Evolutionary conservation across 257 asterid species (phyloP), one percentile per base, ranked within the genome.

Genomic region (Penstemon newberryi): DNA sequence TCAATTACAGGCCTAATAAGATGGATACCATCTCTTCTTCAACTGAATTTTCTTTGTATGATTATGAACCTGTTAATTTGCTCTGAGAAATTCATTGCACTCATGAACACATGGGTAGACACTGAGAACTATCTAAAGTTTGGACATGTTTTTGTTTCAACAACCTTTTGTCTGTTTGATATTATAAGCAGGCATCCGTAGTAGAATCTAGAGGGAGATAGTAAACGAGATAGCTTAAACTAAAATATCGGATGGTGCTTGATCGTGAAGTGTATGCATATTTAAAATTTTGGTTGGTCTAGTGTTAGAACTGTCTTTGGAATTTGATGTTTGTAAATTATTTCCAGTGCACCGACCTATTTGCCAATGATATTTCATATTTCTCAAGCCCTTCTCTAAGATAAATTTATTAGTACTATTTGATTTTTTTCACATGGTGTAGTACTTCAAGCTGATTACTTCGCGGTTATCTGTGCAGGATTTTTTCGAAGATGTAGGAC

Each of bases 401-500:
- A 13, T 4, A 52, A 50, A 25, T 25, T 25, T 25, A 25, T 25
- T 0, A 25, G 33, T 25, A 25, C 44, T 8, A 60, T 62, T 37
- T 52, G 13, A 25, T 63, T 45, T 58, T 68, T 39, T 40, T 58
- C 59, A 43, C 44, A 18, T 63, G 55, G 66, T 53, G 54, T 59
- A 47, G 49, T 53, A 50, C 56, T 49, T 68, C 78, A 68, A 54
- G 69, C 71, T 75, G 66, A 68, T 13, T 55, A 13, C 44, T 63
- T 60, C 61, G 39, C 45, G 42, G 45, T 66, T 77, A 51, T 56
- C 61, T 72, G 40, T 79, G 76, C 89, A 93, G 99, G 99, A 94
- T 65, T 94, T 93, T 78, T 89, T 94, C 65, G 97, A 90, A 84
- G 97, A 94, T 61, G 97, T 90, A 18, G 99, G 96, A 13, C 97